Percentiles rank a stretch among this genome's conserved stretches.
These are phyloP conservation scores for Rhizophagus clarus DNA, from an alignment of 192 early-diverging fungal species.

Conservation along the genomic window DNA sequence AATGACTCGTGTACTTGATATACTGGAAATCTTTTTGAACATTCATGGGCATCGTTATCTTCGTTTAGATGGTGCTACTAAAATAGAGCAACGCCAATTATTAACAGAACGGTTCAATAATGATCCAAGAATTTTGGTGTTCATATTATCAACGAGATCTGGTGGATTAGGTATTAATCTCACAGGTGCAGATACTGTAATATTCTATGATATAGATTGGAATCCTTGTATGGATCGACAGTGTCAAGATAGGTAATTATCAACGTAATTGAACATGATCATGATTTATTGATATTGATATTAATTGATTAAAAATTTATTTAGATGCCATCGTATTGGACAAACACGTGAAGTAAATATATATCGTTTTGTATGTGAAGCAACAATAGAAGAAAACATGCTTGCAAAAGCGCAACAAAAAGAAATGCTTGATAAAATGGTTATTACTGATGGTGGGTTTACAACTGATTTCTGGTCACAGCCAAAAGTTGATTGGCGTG, in stretches of 20 bases:
- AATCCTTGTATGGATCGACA: constrained; percentile 77
- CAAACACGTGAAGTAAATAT: constrained; percentile 76
- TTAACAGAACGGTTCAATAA: constrained; percentile 62
- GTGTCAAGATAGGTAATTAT: constrained; percentile 63
- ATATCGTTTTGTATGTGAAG: constrained; percentile 72
- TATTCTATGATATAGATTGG: constrained; percentile 80
- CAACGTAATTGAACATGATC: too few species aligned
- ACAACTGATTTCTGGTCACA: constrained; percentile 60
- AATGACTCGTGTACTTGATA: constrained; percentile 70
- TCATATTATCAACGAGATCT: constrained; percentile 66
- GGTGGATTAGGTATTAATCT: constrained; percentile 81
- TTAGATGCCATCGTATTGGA: constrained; percentile 67
- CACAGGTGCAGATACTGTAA: constrained; percentile 78
- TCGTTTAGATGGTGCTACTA: constrained; percentile 63
- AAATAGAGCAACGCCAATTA: constrained; percentile 59
- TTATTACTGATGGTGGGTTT: constrained; percentile 81
- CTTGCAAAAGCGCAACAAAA: constrained; percentile 80
- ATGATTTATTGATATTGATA: too few species aligned
- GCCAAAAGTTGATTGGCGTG: constrained; percentile 63
- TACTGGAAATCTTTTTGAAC: constrained; percentile 67
- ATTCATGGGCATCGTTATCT: constrained; percentile 67
- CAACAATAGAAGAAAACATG: constrained; percentile 78
- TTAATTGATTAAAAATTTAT: not conserved
- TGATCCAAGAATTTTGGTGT: constrained; percentile 57
- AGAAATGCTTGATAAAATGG: constrained; percentile 73